Conservation (phyloP, 2,329 filamentous ascomycete species). For the Cladophialophora yegresii region DNA sequence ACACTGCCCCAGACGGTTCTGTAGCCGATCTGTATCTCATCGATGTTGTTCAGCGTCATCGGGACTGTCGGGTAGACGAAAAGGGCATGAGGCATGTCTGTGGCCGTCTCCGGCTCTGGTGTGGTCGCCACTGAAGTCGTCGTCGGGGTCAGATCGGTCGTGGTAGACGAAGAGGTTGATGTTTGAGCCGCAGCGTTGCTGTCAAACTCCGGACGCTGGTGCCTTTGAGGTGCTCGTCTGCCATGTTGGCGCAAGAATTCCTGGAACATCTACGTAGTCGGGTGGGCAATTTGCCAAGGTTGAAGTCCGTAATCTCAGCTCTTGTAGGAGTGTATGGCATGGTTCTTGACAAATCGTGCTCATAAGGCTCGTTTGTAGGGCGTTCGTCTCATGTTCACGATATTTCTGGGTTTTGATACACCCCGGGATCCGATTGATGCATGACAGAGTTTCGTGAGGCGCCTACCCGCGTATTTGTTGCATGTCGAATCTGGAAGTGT, state of each 20-base stretch:
- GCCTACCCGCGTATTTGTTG: neutral
- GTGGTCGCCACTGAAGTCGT: neutral
- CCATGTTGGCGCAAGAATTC: slow-evolving; percentile 18
- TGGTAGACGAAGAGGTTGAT: neutral
- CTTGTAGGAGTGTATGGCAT: slow-evolving; percentile 14
- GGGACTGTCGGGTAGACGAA: slow-evolving; percentile 26
- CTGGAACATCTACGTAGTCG: slow-evolving; percentile 24
- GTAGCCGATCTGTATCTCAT: slow-evolving; percentile 27
- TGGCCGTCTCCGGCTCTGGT: neutral
- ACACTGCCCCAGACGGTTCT: slow-evolving; percentile 22
- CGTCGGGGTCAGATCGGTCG: slow-evolving; percentile 1
- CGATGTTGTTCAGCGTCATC: slow-evolving; percentile 28
- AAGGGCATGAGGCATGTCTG: slow-evolving; percentile 16
- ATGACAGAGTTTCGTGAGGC: slow-evolving; percentile 8
- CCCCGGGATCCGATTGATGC: neutral
- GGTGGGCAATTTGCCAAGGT: slow-evolving; percentile 1
- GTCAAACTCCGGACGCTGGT: slow-evolving; percentile 3
- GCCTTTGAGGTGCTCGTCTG: slow-evolving; percentile 17
- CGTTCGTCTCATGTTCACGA: slow-evolving; percentile 13
- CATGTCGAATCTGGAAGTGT: neutral
- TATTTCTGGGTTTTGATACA: slow-evolving; percentile 3
- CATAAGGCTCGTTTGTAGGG: slow-evolving; percentile 9
- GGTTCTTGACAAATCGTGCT: slow-evolving; percentile 1
- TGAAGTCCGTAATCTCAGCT: slow-evolving; percentile 7
- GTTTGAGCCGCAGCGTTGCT: slow-evolving; percentile 1